Evolutionary conservation across 1,284 basidiomycete genomes (phyloP).

Genomic region (Cutaneotrichosporon dermatis): DNA sequence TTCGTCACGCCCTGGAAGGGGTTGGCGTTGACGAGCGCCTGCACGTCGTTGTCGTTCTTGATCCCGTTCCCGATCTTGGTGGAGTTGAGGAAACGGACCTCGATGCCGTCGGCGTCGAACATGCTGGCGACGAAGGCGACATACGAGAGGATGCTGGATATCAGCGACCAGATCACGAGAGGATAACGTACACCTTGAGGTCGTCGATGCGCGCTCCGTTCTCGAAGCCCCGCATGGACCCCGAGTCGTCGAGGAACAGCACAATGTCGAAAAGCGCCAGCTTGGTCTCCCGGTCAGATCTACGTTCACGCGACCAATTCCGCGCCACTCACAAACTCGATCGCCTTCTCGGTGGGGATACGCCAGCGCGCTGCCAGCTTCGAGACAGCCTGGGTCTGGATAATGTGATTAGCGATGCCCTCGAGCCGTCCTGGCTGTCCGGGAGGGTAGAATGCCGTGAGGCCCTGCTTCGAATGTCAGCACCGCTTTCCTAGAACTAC

Average conservation of each 20-base stretch:
- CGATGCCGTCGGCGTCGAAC: conserved; percentile 52
- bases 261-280: conserved; percentile 47
- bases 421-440: conserved; percentile 42
- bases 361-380: conserved; percentile 49
- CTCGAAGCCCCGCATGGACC: conserved; percentile 48
- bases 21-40: conserved; percentile 6
- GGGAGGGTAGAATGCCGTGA: conserved; percentile 50
- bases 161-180: not conserved
- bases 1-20: conserved; percentile 28
- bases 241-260: conserved; percentile 49
- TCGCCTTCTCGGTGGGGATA: conserved; percentile 49
- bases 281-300: conserved; percentile 34
- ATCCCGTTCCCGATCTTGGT: conserved; percentile 49
- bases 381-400: conserved; percentile 43
- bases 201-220: conserved; percentile 48
- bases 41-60: conserved; percentile 34
- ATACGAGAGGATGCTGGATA: conserved; percentile 33
- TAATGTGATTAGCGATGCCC: conserved; percentile 48
- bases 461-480: conserved; percentile 40
- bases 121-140: conserved; percentile 44
- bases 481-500: conserved; percentile 11
- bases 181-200: conserved; percentile 39
- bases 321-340: conserved; percentile 27
- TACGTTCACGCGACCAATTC: too few relatives aligned
- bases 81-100: conserved; percentile 51